Base-by-base conservation (phyloP, 1,139 yeast genomes). In the Kodamaea sp. region DNA sequence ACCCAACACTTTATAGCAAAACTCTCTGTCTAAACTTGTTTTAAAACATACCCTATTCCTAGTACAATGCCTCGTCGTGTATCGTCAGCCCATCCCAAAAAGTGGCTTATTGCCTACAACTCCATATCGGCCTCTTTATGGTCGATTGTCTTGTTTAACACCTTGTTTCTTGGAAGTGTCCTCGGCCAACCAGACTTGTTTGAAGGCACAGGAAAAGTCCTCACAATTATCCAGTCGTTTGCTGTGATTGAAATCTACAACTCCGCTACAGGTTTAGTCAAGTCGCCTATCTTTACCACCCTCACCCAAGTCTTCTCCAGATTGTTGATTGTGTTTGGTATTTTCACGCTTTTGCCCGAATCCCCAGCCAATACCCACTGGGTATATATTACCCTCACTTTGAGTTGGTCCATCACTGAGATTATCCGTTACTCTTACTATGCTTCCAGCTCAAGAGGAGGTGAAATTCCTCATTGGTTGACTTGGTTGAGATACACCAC, bases 381-480 rank as follows among this genome's bases (percentile, higher is more conserved):
- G 76, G 69, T 77, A 29, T 83, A 80, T 55, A 59, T 78, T 28
- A 69, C 94, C 2, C 76, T 92, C 59, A 72, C 81, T 29, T 53
- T 80, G 35, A 92, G 97, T 13, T 92, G 99, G 99, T 78, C 92
- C 13, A 55, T 86, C 38, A 88, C 97, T 22, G 99, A 92, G 61
- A 75, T 88, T 32, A 81, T 90, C 39, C 77, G 98, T 53, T 92
- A 92, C 64, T 73, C 87, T 28, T 92, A 78, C 66, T 94, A 84
- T 56, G 95, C 95, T 34, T 64, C 76, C 42, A 83, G 82, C 52
- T 68, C 87, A 42, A 61, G 62, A 41, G 70, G 68, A 16, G 78
- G 76, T 2, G 59, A 70, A 1, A 85, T 89, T 12, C 88, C 94
- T 7, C 56, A 60, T 31, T 57, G 73, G 56, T 69, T 92, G 46